Base-by-base conservation (phyloP, 345 rosid genomes). In the Cardamine resedifolia region DNA sequence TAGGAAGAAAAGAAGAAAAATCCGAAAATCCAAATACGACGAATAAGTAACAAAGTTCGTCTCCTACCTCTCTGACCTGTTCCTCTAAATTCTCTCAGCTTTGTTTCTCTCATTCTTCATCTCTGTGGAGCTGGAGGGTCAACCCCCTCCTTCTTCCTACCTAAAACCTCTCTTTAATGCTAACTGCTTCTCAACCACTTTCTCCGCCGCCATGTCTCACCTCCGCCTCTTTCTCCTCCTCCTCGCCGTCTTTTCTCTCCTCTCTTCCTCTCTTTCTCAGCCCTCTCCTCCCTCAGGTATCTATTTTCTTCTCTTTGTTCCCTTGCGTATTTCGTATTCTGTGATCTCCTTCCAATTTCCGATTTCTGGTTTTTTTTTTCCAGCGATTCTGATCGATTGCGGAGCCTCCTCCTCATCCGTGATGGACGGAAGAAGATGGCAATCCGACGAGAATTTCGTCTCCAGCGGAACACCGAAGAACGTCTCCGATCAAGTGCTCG, bases 341-440 rank as follows among this genome's bases (percentile, higher is more conserved):
- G 0, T 48, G 2, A 58, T 55, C 10, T 18, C 8, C n/a, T 21
- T 15, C 39, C 14, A 8, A 7, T 41, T 53, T 62, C 26, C 3
- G 1, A 43, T 71, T 15, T 41, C 12, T 3, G 1, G 3, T 23
- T 24, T 20, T 27, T 0, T 0, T 2, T 52, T 52, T 60, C 27
- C 27, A 83, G 98, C 87, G 67, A 80, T 77, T 70, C 74, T 87
- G 14, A 91, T 95, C 66, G 85, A 91, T 73, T 90, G 99, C 73
- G 96, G 99, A 41, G 74, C 97, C 30, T 57, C 78, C 11, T 53
- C 27, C 4, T 47, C 81, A 0, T 72, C 87, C 18, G 39, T 71
- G 8, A 74, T 85, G 57, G 61, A 61, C 81, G 93, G 83, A 45
- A 82, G 80, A 1, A 33, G 14, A 77, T 95, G 96, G 97, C 70